A percentile compares a stretch with the other conserved stretches of the same genome.
Evolutionary conservation across 768 basidiomycete species (phyloP).

Genomic region (Phanerochaete sordida): DNA sequence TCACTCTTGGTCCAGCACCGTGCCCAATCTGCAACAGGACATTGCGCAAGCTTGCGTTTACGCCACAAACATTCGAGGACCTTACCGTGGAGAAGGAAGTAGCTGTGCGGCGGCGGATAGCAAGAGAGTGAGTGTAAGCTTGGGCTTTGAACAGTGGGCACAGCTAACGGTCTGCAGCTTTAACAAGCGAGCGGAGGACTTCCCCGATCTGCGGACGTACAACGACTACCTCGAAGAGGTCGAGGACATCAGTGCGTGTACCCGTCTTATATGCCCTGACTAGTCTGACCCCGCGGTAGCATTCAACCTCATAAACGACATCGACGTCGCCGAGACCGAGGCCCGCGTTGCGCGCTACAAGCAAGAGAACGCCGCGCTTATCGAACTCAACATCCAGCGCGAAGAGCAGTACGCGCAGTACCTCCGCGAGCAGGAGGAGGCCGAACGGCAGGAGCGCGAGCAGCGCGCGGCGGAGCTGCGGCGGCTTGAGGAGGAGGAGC

Average conservation of each 20-base stretch:
- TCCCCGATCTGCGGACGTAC: slow-evolving; percentile 71
- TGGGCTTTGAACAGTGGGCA: neutral
- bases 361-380: slow-evolving; percentile 76
- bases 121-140: slow-evolving; percentile 67
- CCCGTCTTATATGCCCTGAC: slow-evolving; percentile 5
- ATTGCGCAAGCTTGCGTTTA: slow-evolving; percentile 90
- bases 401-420: slow-evolving; percentile 73
- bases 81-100: slow-evolving; percentile 93
- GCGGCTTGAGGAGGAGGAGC: slow-evolving; percentile 70
- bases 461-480: slow-evolving; percentile 62
- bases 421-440: slow-evolving; percentile 76
- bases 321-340: slow-evolving; percentile 80
- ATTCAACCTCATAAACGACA: slow-evolving; percentile 92
- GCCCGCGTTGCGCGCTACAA: slow-evolving; percentile 76
- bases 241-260: slow-evolving; percentile 76
- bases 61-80: slow-evolving; percentile 93
- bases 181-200: slow-evolving; percentile 92
- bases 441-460: slow-evolving; percentile 70
- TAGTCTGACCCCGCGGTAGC: slow-evolving; percentile 42
- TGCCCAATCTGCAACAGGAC: slow-evolving; percentile 92
- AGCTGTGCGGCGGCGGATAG: slow-evolving; percentile 78
- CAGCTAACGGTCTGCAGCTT: slow-evolving; percentile 51
- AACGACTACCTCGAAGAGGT: slow-evolving; percentile 97
- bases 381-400: slow-evolving; percentile 79
- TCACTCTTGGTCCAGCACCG: slow-evolving; percentile 92